Evolutionary conservation across 2,329 filamentous ascomycete species (phyloP), one percentile per base, ranked within the genome.

Genomic region (Fusarium cyanostomum): DNA sequence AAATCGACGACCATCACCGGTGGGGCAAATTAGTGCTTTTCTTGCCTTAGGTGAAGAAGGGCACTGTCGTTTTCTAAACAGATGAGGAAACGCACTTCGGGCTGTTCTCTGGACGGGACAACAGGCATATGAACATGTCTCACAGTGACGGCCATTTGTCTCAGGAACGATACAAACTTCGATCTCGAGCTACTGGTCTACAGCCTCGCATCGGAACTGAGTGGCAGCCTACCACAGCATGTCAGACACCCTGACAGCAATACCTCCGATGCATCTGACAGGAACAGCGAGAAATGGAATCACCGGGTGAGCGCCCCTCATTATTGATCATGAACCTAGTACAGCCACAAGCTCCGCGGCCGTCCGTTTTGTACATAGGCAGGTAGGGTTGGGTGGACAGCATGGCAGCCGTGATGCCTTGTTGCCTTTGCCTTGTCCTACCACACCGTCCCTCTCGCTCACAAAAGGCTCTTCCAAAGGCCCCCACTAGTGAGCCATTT

Each of bases 401-500:
- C 59, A 66, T 55, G 43, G 45, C 56, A 64, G 62, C 54, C 48
- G 45, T 66, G 39, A 59, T 58, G 62, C 62, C 49, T 57, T 21
- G 37, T 56, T 53, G 39, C 50, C 45, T 50, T 39, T 48, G 55
- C 44, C 38, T 59, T 55, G 52, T 64, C 59, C 51, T 55, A 62
- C 63, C 65, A 57, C 58, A 55, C 52, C 39, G 48, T 33, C 50
- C 62, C 56, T 58, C 42, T 61, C 60, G 68, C 68, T 70, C 64
- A 70, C 61, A 70, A 41, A 59, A 71, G 66, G 62, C 68, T 71
- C 66, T 70, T 70, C 68, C 68, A 70, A 71, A 70, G 66, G 68
- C 68, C 62, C 62, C 60, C 54, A 55, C 59, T 45, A 54, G 67
- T 68, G 65, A 71, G 64, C 69, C 65, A 68, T 55, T 70, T 59